A percentile compares a stretch with the other conserved stretches of the same genome.
These are phyloP conservation scores for Schizophyllum commune DNA, from an alignment of 1,284 basidiomycete species.

Conservation along the genomic window DNA sequence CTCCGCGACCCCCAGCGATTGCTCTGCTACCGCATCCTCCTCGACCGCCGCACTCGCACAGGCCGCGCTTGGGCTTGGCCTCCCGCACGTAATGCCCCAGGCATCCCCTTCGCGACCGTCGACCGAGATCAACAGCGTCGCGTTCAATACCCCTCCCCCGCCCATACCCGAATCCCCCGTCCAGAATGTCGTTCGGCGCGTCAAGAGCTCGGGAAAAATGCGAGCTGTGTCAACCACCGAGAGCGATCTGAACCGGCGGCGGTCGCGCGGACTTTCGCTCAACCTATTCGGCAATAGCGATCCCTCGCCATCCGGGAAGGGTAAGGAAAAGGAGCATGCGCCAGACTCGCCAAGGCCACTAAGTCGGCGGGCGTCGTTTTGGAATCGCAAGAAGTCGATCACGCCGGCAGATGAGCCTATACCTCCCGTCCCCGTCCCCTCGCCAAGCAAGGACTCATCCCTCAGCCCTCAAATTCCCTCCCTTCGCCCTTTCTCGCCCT, in stretches of 20 bases:
- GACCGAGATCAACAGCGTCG: constrained; percentile 33
- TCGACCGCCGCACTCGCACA: constrained; percentile 45
- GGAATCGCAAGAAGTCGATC: constrained; percentile 27
- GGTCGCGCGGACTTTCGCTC: constrained; percentile 30
- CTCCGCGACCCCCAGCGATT: constrained; percentile 10
- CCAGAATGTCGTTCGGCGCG: constrained; percentile 23
- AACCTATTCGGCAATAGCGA: constrained; percentile 10
- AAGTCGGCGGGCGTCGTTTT: constrained; percentile 46
- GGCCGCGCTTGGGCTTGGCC: constrained; percentile 49
- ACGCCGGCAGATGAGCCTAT: constrained; percentile 5
- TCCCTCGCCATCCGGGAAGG: constrained; percentile 14
- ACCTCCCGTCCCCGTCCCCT: constrained; percentile 11
- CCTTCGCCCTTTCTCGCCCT: constrained; percentile 45
- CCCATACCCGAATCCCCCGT: constrained; percentile 7
- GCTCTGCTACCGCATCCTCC: constrained; percentile 18
- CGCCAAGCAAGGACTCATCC: constrained; percentile 10
- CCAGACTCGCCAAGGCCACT: constrained; percentile 27
- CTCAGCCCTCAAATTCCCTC: constrained; percentile 36
- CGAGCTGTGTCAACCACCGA: constrained; percentile 15
- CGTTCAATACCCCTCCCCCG: constrained; percentile 22
- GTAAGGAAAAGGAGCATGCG: constrained; percentile 31
- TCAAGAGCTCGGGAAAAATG: constrained; percentile 42
- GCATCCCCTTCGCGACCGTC: constrained; percentile 33
- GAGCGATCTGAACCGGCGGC: constrained; percentile 11
- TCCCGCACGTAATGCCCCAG: constrained; percentile 43